Evolutionary conservation across 1,284 basidiomycete genomes (phyloP).

Genomic region (Cutaneotrichosporon cavernicola): DNA sequence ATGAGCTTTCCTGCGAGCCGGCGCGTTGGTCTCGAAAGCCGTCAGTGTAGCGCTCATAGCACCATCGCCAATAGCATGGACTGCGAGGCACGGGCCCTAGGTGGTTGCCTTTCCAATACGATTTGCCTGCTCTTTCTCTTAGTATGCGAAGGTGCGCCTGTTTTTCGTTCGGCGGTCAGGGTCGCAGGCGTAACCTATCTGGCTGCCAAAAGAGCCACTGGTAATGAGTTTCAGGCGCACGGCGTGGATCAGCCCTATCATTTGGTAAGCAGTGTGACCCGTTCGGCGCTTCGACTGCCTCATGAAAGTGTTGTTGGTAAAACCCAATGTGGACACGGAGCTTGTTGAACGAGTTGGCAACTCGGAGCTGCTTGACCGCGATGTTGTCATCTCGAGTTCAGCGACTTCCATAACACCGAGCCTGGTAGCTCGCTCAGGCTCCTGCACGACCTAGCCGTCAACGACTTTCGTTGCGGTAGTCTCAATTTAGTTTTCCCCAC

Average conservation of each 20-base stretch:
- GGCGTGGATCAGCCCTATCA: slow-evolving; percentile 33
- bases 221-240: slow-evolving; percentile 47
- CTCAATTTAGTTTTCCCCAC: slow-evolving; percentile 28
- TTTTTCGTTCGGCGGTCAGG: slow-evolving; percentile 37
- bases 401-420: slow-evolving; percentile 46
- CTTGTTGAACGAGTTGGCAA: slow-evolving; percentile 29
- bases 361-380: slow-evolving; percentile 31
- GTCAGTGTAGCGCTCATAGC: slow-evolving; percentile 37
- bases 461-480: slow-evolving; percentile 28
- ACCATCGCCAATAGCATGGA: slow-evolving; percentile 48
- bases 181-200: slow-evolving; percentile 46
- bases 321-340: slow-evolving; percentile 44
- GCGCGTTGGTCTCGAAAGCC: slow-evolving; percentile 24
- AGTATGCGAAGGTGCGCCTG: slow-evolving; percentile 31
- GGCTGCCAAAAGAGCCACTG: slow-evolving; percentile 29
- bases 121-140: slow-evolving; percentile 26
- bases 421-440: slow-evolving; percentile 37
- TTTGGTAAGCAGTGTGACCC: slow-evolving; percentile 36
- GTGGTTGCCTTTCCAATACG: slow-evolving; percentile 31
- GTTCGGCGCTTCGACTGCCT: slow-evolving; percentile 32
- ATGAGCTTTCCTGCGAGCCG: slow-evolving; percentile 22
- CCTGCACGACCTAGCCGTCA: slow-evolving; percentile 32
- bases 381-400: slow-evolving; percentile 49
- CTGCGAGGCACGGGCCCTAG: slow-evolving; percentile 36
- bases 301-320: slow-evolving; percentile 40